Percentiles rank a stretch among this genome's conserved stretches.
These are phyloP conservation scores for Exophiala viscosa DNA, from an alignment of 2,329 filamentous ascomycete genomes.

Conservation along the genomic window DNA sequence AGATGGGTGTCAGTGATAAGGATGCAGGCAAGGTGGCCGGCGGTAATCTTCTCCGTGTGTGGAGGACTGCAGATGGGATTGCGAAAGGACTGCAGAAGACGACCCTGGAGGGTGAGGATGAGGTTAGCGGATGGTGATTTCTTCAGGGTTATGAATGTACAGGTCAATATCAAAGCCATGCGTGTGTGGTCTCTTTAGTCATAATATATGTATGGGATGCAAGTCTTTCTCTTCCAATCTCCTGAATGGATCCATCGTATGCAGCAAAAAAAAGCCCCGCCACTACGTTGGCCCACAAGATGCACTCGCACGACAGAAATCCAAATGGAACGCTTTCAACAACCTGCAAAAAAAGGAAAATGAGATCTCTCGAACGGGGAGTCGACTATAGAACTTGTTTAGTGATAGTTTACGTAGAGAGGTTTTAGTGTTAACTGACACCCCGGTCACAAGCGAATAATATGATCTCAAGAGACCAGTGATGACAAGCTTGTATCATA, in stretches of 20 bases:
- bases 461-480: too few species aligned
- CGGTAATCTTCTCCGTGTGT: conserved; percentile 77
- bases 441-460: conserved; percentile 9
- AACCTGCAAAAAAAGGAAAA: background rate
- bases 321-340: too few species aligned
- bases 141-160: background rate
- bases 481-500: conserved; percentile 17
- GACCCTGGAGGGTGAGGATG: conserved; percentile 48
- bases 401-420: background rate
- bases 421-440: background rate
- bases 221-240: too few species aligned
- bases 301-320: too few species aligned
- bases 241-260: too few species aligned
- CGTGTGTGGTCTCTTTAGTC: too few species aligned
- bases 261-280: too few species aligned
- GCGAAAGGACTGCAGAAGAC: conserved; percentile 61
- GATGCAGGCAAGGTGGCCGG: conserved; percentile 75
- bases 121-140: conserved; percentile 24
- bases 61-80: conserved; percentile 72
- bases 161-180: background rate
- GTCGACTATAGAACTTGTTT: background rate
- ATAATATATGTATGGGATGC: too few species aligned
- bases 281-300: too few species aligned
- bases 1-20: conserved; percentile 67
- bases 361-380: conserved; percentile 11